Evolutionary conservation across 345 rosid species (phyloP).

Genomic region (Linum tenue): DNA sequence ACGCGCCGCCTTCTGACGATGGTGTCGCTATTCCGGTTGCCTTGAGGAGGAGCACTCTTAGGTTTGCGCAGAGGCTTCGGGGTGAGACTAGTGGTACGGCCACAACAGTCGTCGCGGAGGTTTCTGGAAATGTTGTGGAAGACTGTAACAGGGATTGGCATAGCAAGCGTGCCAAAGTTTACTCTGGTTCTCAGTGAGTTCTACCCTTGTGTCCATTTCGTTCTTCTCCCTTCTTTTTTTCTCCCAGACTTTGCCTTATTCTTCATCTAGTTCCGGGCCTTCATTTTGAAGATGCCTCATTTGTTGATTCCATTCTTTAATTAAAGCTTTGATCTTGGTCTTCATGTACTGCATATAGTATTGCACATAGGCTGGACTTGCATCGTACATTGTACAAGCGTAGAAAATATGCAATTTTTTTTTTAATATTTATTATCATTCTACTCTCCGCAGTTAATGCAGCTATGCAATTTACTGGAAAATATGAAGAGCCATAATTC

Average conservation of each 20-base stretch:
- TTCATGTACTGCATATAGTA: too few species aligned
- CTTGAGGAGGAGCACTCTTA: slow-evolving; percentile 17
- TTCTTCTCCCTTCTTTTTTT: neutral
- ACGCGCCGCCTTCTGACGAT: neutral
- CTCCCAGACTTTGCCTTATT: neutral
- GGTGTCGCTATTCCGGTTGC: slow-evolving; percentile 4
- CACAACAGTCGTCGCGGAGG: neutral
- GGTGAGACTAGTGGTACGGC: slow-evolving; percentile 48
- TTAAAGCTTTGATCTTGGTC: too few species aligned
- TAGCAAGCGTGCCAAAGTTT: slow-evolving; percentile 79
- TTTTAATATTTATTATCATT: too few species aligned
- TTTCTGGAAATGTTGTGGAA: neutral
- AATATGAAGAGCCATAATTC: too few species aligned
- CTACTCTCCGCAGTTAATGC: too few species aligned
- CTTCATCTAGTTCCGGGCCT: neutral
- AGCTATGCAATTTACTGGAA: too few species aligned
- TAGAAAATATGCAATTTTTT: too few species aligned
- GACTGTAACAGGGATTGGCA: slow-evolving; percentile 12
- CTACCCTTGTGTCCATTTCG: neutral
- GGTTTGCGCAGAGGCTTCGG: slow-evolving; percentile 17
- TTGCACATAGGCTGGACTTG: too few species aligned
- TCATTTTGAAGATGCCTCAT: too few species aligned
- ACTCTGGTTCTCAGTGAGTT: slow-evolving; percentile 43
- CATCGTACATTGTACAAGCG: too few species aligned
- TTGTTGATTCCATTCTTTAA: too few species aligned